Evolutionary conservation across 2,329 filamentous ascomycete species (phyloP).

Genomic region (Sodiomyces alkalinus): DNA sequence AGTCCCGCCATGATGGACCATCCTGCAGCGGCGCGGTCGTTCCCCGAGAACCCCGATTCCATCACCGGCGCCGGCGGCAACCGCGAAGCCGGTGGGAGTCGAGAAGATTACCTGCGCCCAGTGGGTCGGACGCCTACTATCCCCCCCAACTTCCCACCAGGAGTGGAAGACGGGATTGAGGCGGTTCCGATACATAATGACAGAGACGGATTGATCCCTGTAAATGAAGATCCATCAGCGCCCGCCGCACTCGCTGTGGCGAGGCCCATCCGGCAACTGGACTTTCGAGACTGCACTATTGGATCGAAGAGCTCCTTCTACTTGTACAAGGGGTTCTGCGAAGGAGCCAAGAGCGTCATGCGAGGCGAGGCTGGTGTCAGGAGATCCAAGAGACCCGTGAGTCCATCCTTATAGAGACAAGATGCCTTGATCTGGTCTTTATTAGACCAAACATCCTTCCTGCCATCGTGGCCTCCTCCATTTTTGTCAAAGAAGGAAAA

Average conservation of each 20-base stretch:
- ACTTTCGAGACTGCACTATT: slow-evolving; percentile 24
- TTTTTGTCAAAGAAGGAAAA: too few relatives aligned
- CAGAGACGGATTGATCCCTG: slow-evolving; percentile 12
- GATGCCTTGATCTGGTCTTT: not conserved
- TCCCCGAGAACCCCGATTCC: slow-evolving; percentile 1
- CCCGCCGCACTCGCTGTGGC: too few relatives aligned
- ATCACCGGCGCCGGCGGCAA: not conserved
- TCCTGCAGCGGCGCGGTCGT: slow-evolving; percentile 8
- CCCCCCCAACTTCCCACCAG: slow-evolving; percentile 4
- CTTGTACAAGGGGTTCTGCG: slow-evolving; percentile 37
- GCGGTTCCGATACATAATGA: slow-evolving; percentile 1
- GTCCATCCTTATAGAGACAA: slow-evolving; percentile 7
- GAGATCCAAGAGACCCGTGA: slow-evolving; percentile 32
- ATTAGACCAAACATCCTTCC: too few relatives aligned
- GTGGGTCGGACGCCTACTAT: slow-evolving; percentile 1
- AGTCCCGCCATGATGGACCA: slow-evolving; percentile 9
- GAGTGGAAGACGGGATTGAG: slow-evolving; percentile 6
- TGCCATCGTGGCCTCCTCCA: too few relatives aligned
- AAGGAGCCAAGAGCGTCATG: slow-evolving; percentile 34
- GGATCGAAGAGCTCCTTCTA: slow-evolving; percentile 32
- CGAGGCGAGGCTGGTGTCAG: slow-evolving; percentile 33
- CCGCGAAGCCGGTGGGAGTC: too few relatives aligned
- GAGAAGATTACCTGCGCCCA: slow-evolving; percentile 1
- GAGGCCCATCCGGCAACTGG: slow-evolving; percentile 5
- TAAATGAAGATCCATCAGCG: too few relatives aligned